A percentile compares a stretch with the other conserved stretches of the same genome.
phyloP scores from a whole-genome alignment of 352 stramenopile genomes.

The Globisporangium splendens region DNA sequence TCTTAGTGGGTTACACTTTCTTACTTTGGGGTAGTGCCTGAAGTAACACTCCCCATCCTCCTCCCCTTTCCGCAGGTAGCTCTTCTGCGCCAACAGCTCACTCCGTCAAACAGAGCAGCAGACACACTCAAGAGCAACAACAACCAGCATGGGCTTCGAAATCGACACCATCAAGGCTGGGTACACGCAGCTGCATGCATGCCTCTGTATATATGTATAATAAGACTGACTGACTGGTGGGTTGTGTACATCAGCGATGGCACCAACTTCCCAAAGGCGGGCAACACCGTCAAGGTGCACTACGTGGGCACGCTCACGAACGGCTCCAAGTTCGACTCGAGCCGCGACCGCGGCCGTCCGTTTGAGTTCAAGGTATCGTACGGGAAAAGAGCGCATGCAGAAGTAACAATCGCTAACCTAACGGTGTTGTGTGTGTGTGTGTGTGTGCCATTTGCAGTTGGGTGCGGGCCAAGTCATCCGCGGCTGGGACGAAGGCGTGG shows the following conservation, averaged over 20 bases:
- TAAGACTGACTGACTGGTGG: background rate
- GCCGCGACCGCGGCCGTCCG: conserved; percentile 63
- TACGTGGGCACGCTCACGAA: conserved; percentile 74
- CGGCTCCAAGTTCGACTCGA: conserved; percentile 84
- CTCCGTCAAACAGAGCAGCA: background rate
- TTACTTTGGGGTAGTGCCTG: background rate
- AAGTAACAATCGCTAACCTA: too few species aligned
- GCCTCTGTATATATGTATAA: background rate
- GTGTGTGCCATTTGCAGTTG: conserved; percentile 24
- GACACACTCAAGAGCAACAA: background rate
- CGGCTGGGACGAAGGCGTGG: conserved; percentile 74
- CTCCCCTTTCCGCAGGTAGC: background rate
- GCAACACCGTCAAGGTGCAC: conserved; percentile 73
- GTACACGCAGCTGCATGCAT: conserved; percentile 14
- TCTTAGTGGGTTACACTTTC: background rate
- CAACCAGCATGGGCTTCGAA: conserved; percentile 38
- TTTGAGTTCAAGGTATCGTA: conserved; percentile 66
- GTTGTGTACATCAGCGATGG: conserved; percentile 46
- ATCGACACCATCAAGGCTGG: conserved; percentile 79
- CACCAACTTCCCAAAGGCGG: conserved; percentile 67
- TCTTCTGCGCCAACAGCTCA: conserved; percentile 1
- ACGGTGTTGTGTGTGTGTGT: background rate
- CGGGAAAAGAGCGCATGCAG: background rate
- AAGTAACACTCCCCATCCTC: background rate
- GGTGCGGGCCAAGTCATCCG: conserved; percentile 76